phyloP scores from a whole-genome alignment of 352 stramenopile species.

The Phytophthora ramorum region DNA sequence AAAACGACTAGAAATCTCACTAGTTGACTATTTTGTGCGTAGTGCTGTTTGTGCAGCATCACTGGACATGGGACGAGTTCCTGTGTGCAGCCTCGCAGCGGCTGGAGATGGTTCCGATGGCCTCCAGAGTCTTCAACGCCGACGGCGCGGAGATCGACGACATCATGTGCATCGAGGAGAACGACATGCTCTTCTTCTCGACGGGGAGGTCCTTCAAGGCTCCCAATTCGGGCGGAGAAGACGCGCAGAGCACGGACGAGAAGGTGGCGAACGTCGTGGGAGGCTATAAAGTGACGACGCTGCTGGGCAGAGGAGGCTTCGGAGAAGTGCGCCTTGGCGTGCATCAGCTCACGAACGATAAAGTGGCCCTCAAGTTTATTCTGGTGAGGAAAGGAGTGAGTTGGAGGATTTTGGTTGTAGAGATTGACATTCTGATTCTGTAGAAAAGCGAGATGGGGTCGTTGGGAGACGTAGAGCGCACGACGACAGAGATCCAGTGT shows the following conservation, averaged over 20 bases:
- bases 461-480: constrained; percentile 87
- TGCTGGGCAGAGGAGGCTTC: constrained; percentile 84
- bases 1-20: constrained; percentile 5
- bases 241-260: constrained; percentile 52
- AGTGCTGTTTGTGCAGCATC: constrained; percentile 83
- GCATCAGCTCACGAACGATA: constrained; percentile 87
- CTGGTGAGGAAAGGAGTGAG: constrained; percentile 38
- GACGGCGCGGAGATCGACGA: constrained; percentile 89
- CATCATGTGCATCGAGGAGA: constrained; percentile 92
- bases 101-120: constrained; percentile 85
- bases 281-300: constrained; percentile 81
- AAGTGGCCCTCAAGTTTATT: constrained; percentile 91
- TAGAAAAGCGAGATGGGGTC: constrained; percentile 90
- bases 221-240: constrained; percentile 57
- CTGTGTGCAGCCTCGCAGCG: constrained; percentile 81
- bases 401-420: not conserved
- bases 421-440: constrained; percentile 1
- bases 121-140: constrained; percentile 85
- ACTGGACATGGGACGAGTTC: constrained; percentile 90
- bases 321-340: constrained; percentile 78
- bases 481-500: constrained; percentile 89
- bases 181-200: constrained; percentile 92
- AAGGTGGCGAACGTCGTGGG: constrained; percentile 78
- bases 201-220: constrained; percentile 81
- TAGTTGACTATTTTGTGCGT: constrained; percentile 3